These are phyloP conservation scores for Murraya paniculata DNA, from an alignment of 345 rosid genomes.

Conservation along the genomic window DNA sequence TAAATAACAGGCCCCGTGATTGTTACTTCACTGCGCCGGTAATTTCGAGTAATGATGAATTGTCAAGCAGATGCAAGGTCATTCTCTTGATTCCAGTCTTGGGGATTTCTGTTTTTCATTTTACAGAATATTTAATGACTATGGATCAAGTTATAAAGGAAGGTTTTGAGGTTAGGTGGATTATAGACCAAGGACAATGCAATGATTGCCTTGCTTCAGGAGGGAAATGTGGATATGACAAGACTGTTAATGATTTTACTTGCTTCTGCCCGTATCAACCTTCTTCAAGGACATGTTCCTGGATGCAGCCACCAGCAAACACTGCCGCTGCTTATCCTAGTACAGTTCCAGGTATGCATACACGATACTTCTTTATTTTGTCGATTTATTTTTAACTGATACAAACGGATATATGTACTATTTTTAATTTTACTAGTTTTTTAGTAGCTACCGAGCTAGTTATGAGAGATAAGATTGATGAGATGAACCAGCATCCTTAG, in stretches of 20 bases:
- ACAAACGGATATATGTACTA: no score
- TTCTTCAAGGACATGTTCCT: not conserved
- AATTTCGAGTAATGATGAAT: not conserved
- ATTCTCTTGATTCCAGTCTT: not conserved
- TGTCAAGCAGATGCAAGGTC: not conserved
- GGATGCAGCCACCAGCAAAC: not conserved
- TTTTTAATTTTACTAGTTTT: not conserved
- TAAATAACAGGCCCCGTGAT: not conserved
- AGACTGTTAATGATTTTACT: not conserved
- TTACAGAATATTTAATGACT: not conserved
- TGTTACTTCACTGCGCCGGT: not conserved
- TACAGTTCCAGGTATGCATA: not conserved
- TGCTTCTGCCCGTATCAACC: conserved; percentile 19
- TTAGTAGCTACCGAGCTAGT: not conserved
- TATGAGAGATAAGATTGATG: no score
- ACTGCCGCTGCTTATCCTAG: not conserved
- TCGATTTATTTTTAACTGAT: not conserved
- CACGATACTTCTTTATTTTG: not conserved
- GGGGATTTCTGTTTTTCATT: no score
- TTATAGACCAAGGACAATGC: conserved; percentile 2
- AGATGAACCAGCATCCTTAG: no score
- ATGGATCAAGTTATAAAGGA: not conserved
- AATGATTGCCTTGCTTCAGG: not conserved
- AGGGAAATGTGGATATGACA: conserved; percentile 20
- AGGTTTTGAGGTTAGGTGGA: conserved; percentile 9